Base-by-base conservation (phyloP, 257 asterid species). In the Oldenlandia corymbosa region DNA sequence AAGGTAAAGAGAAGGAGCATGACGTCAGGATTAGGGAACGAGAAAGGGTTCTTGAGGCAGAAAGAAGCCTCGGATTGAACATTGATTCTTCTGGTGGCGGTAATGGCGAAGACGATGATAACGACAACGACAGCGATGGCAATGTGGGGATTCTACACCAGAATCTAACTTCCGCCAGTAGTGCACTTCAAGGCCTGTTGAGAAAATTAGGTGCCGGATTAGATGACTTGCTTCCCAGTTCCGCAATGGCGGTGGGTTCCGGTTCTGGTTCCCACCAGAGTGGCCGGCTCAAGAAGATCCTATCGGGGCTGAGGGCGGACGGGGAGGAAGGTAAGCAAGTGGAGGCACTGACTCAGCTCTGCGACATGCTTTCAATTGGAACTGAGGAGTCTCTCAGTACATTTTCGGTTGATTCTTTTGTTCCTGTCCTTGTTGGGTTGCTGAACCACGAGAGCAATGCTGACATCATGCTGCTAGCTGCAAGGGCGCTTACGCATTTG, bases 301-400 rank as follows among this genome's bases (percentile, higher is more conserved):
- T 93, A 75, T 73, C 97, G 0, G 96, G 97, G 9, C 71, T 93
- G 83, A 75, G 96, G 71, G 96, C 99, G 11, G 99, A 93, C 62
- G 97, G 99, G 0, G 99, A 93, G 84, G 99, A 93, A 79, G 97
- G 97, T 55, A 90, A 67, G 81, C 99, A 93, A 73, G 89, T 93
- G 3, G 99, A 93, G 80, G 99, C 96, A 12, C 69, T 93, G 60
- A 84, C 94, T 0, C 99, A 93, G 87, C 89, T 93, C 20, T 93
- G 99, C 37, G 96, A 93, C 48, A 76, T 90, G 94, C 96, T 93
- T 62, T 88, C 96, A 0, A 93, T 93, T 49, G 99, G 95, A 54
- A 87, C 99, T 0, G 99, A 88, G 85, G 97, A 93, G 32, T 90
- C 97, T 7, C 68, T 93, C 74, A 90, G 94, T 75, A 84, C 97